Base-by-base conservation (phyloP, 2,329 filamentous ascomycete species). In the Diaporthe citrichinensis region DNA sequence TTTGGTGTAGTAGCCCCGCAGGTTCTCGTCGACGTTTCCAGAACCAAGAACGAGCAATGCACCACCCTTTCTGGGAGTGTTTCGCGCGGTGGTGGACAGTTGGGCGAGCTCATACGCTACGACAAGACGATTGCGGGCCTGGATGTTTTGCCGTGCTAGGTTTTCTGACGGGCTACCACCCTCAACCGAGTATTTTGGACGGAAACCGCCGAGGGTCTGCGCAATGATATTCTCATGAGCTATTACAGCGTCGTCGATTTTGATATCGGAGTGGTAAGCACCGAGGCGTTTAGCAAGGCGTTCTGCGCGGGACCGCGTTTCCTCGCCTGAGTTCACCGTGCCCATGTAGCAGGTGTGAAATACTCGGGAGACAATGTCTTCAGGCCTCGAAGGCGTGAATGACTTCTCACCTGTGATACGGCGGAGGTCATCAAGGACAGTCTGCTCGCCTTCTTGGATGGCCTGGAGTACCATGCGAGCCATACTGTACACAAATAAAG, bases 231-330 rank as follows among this genome's bases (percentile, higher is more conserved):
- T 74, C 49, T 82, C 78, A 78, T 92, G 89, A 1, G 90, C 86
- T 9, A 89, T 90, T 57, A 92, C 91, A n/a, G 85, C 86, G 53
- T 83, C 92, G 79, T 95, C 94, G 76, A 95, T 94, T 78, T 94
- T 90, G 71, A 94, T 86, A 79, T 95, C 90, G 6, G 90, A 86
- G 81, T 96, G 94, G 78, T 94, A 92, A 7, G 90, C 86, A 2
- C 94, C 94, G 62, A 95, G 94, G 9, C 85, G 87, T 14, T 85
- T 79, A 3, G 87, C 82, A 1, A 95, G 86, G 1, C 89, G 86
- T 79, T 89, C 89, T 4, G 94, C 92, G 53, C 94, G 85, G 15
- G 85, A 85, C 14, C 91, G 83, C 0, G 92, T 93, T 76, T 92
- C 90, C 36, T 86, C 83, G 14, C 87, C 89, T 0, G 88, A 90